A percentile compares a stretch with the other conserved stretches of the same genome.
phyloP scores from a whole-genome alignment of 352 stramenopile species.

The Globisporangium irregulare region DNA sequence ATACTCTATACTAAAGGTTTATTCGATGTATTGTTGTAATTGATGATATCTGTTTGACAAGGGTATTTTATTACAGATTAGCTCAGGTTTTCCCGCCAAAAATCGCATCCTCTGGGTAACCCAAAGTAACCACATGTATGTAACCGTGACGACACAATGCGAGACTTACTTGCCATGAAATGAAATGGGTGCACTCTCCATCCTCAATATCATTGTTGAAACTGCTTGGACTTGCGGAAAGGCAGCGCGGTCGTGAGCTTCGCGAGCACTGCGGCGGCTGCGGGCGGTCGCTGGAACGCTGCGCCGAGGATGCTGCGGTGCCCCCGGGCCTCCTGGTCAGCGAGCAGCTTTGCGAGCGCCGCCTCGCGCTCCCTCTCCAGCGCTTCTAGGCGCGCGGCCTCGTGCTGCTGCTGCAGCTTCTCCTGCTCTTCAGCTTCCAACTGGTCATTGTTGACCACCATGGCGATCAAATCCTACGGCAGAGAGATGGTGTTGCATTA shows the following conservation, averaged over 20 bases:
- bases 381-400: background rate
- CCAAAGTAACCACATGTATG: background rate
- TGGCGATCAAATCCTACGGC: conserved; percentile 44
- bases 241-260: conserved; percentile 14
- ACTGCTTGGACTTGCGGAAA: conserved; percentile 2
- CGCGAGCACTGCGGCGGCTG: conserved; percentile 8
- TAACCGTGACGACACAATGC: background rate
- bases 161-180: background rate
- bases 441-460: conserved; percentile 41
- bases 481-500: background rate
- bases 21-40: background rate
- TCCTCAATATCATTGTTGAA: background rate
- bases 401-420: conserved; percentile 18
- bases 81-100: conserved; percentile 5
- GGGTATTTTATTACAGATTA: conserved; percentile 1
- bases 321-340: conserved; percentile 20
- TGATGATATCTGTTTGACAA: background rate
- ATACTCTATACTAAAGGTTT: background rate
- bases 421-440: conserved; percentile 46
- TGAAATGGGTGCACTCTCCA: conserved; percentile 11
- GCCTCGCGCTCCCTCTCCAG: conserved; percentile 18
- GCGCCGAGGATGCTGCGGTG: conserved; percentile 15
- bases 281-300: conserved; percentile 20
- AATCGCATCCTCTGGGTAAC: background rate
- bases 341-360: conserved; percentile 11